Evolutionary conservation across 2,329 filamentous ascomycete genomes (phyloP).

Genomic region (Colletotrichum theobromicola): DNA sequence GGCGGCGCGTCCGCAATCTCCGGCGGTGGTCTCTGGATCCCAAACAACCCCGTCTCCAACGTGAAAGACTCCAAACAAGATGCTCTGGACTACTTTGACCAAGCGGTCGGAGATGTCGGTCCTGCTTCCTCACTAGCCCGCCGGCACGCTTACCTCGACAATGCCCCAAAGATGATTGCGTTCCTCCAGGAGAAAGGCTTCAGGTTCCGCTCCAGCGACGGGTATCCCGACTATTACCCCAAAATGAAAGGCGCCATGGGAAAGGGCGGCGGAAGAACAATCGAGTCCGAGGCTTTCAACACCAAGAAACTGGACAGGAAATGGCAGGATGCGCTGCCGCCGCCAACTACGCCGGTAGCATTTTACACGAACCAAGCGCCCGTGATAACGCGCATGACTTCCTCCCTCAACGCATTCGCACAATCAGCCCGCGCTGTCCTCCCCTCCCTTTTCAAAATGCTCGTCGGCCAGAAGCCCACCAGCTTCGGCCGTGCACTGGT

Average conservation of each 20-base stretch:
- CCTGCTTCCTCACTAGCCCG: conserved; percentile 31
- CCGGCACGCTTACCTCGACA: conserved; percentile 32
- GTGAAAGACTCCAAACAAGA: conserved; percentile 28
- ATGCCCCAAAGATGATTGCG: conserved; percentile 34
- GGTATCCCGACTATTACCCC: conserved; percentile 38
- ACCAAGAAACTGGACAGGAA: conserved; percentile 27
- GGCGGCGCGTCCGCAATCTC: conserved; percentile 40
- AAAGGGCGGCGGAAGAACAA: conserved; percentile 25
- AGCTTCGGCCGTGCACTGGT: conserved; percentile 29
- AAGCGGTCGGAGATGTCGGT: conserved; percentile 30
- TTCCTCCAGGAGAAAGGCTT: conserved; percentile 33
- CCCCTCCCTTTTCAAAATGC: conserved; percentile 1
- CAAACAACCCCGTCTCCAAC: conserved; percentile 30
- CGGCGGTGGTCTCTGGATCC: conserved; percentile 39
- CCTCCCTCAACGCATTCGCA: background rate
- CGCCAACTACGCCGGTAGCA: conserved; percentile 12
- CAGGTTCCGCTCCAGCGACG: conserved; percentile 26
- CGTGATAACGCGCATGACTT: background rate
- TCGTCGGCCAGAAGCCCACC: conserved; percentile 21
- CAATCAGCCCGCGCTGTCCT: background rate
- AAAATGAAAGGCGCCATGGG: conserved; percentile 24
- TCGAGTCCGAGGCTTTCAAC: conserved; percentile 33
- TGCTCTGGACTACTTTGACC: conserved; percentile 32
- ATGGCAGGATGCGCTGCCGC: conserved; percentile 26
- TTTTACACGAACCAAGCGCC: conserved; percentile 16